These are phyloP conservation scores for Cymbidium sinense DNA, from an alignment of 106 monocot genomes.

Conservation along the genomic window DNA sequence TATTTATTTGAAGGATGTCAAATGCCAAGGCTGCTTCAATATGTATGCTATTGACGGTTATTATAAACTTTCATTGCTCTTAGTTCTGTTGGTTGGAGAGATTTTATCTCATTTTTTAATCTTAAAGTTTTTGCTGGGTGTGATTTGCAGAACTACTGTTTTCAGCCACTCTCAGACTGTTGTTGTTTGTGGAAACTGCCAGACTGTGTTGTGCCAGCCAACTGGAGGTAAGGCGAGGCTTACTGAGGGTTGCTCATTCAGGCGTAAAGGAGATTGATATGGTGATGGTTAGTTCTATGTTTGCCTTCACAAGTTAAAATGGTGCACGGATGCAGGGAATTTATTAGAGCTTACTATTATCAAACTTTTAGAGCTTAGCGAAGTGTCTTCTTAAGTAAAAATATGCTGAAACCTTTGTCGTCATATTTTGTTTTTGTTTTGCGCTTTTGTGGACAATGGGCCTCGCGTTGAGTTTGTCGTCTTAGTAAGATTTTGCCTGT, in stretches of 20 bases:
- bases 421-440: not conserved
- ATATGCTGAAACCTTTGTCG: not conserved
- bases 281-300: not conserved
- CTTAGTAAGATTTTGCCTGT: not conserved
- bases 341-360: not conserved
- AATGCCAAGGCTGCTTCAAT: slow-evolving; percentile 67
- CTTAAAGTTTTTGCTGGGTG: not conserved
- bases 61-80: not conserved
- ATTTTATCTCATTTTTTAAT: not conserved
- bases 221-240: slow-evolving; percentile 48
- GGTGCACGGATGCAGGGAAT: not conserved
- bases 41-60: slow-evolving; percentile 29
- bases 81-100: not conserved
- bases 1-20: slow-evolving; percentile 39
- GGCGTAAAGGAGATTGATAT: slow-evolving; percentile 40
- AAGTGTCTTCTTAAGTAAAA: not conserved
- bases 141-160: slow-evolving; percentile 40
- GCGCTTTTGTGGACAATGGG: not conserved
- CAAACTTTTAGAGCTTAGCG: not conserved
- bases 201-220: slow-evolving; percentile 51
- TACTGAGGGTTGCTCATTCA: slow-evolving; percentile 56
- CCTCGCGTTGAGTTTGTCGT: not conserved
- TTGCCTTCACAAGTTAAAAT: not conserved
- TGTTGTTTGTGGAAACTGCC: slow-evolving; percentile 51
- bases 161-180: slow-evolving; percentile 58